Percentiles rank a stretch among this genome's conserved stretches.
phyloP scores from a whole-genome alignment of 768 basidiomycete species.

The Naganishia randhawae region DNA sequence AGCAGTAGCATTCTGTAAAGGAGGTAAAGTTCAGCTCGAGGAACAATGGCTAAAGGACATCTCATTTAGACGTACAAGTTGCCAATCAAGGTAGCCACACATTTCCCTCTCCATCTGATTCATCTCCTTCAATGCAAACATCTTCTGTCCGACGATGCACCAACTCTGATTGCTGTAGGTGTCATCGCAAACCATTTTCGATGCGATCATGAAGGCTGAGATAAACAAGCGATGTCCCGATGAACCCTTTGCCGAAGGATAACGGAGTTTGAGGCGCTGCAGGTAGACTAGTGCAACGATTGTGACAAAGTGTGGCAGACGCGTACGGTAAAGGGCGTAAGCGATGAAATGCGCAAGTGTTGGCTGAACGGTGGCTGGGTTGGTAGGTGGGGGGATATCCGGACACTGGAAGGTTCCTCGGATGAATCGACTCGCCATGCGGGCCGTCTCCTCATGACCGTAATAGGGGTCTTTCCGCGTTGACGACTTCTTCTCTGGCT shows the following conservation, averaged over 20 bases:
- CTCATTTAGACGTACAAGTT: slow-evolving; percentile 34
- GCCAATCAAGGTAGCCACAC: slow-evolving; percentile 88
- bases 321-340: slow-evolving; percentile 79
- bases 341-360: slow-evolving; percentile 75
- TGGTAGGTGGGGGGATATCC: slow-evolving; percentile 62
- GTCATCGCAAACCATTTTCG: slow-evolving; percentile 89
- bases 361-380: slow-evolving; percentile 59
- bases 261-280: slow-evolving; percentile 81
- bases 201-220: slow-evolving; percentile 87
- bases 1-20: slow-evolving; percentile 5
- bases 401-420: slow-evolving; percentile 82
- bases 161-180: slow-evolving; percentile 91
- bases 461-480: slow-evolving; percentile 54
- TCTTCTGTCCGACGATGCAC: slow-evolving; percentile 81
- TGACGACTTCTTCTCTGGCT: slow-evolving; percentile 13
- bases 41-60: neutral
- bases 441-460: slow-evolving; percentile 70
- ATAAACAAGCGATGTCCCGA: slow-evolving; percentile 87
- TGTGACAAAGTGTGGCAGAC: slow-evolving; percentile 65
- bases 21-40: neutral
- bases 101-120: slow-evolving; percentile 97
- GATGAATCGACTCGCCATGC: slow-evolving; percentile 72
- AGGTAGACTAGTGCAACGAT: slow-evolving; percentile 70
- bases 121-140: slow-evolving; percentile 80
- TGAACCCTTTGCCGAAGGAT: slow-evolving; percentile 82